phyloP scores from a whole-genome alignment of 1,284 basidiomycete genomes.

The Pseudozyma thailandica region DNA sequence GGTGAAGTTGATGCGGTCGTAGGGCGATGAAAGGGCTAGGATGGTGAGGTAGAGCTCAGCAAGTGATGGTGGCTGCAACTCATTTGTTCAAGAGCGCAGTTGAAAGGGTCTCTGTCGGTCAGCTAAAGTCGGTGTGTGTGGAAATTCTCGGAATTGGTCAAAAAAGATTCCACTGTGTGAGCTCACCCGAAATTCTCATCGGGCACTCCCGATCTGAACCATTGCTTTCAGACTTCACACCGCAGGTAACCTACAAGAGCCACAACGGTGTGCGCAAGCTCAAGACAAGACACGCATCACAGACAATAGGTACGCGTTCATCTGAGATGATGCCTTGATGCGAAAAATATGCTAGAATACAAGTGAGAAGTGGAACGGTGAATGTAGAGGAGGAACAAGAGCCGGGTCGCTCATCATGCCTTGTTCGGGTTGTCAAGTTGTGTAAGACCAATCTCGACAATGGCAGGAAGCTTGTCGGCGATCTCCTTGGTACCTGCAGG shows the following conservation, averaged over 20 bases:
- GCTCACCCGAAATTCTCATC: conserved; percentile 4
- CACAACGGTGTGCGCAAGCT: too few species aligned
- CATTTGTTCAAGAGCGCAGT: conserved; percentile 11
- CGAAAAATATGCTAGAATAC: conserved; percentile 31
- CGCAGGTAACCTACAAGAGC: too few species aligned
- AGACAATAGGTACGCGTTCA: too few species aligned
- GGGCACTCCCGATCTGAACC: not conserved
- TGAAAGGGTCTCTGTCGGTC: conserved; percentile 36
- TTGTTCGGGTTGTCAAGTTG: conserved; percentile 38
- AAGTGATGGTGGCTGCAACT: conserved; percentile 14
- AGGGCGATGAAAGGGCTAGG: not conserved
- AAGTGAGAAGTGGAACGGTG: not conserved
- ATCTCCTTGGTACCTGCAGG: conserved; percentile 87
- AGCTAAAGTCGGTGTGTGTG: conserved; percentile 11
- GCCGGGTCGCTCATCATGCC: conserved; percentile 10
- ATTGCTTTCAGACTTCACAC: too few species aligned
- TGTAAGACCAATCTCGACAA: conserved; percentile 60
- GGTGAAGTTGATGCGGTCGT: not conserved
- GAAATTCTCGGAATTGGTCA: conserved; percentile 43
- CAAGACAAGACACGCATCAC: too few species aligned
- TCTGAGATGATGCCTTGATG: not conserved
- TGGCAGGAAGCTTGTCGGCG: conserved; percentile 72
- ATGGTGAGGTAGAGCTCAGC: conserved; percentile 4
- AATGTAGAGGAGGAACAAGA: not conserved
- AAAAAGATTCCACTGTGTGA: conserved; percentile 21